Percentiles rank a stretch among this genome's conserved stretches.
Evolutionary conservation across 306 rosid genomes (phyloP).

Genomic region (Begonia peltatifolia): DNA sequence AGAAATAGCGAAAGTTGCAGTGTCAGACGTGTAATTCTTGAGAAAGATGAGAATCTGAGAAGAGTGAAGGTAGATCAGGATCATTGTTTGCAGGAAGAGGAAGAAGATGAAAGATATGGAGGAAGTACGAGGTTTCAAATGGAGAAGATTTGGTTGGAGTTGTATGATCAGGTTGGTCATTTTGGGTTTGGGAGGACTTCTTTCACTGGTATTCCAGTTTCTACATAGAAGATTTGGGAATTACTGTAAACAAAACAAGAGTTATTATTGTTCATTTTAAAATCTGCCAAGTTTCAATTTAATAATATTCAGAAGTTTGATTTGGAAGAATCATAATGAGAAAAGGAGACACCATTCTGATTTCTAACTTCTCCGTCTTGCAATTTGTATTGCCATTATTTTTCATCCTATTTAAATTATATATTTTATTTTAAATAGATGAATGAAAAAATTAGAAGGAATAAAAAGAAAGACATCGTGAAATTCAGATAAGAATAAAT

Average conservation of each 20-base stretch:
- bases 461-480: too few relatives aligned
- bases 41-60: slow-evolving; percentile 4
- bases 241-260: slow-evolving; percentile 1
- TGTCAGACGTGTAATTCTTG: neutral
- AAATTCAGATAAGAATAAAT: too few relatives aligned
- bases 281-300: too few relatives aligned
- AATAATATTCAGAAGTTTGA: too few relatives aligned
- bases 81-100: neutral
- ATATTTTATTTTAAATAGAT: too few relatives aligned
- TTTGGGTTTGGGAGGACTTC: slow-evolving; percentile 84
- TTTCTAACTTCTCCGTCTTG: too few relatives aligned
- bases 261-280: too few relatives aligned
- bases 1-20: slow-evolving; percentile 1
- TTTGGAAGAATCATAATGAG: too few relatives aligned
- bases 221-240: slow-evolving; percentile 6
- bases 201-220: slow-evolving; percentile 21
- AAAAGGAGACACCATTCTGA: too few relatives aligned
- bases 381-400: too few relatives aligned
- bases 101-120: slow-evolving; percentile 12
- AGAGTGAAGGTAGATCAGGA: slow-evolving; percentile 8
- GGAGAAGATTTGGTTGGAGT: slow-evolving; percentile 67
- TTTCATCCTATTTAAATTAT: too few relatives aligned
- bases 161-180: slow-evolving; percentile 51
- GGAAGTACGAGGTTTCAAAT: slow-evolving; percentile 41
- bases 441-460: too few relatives aligned